These are phyloP conservation scores for Pichia kudriavzevii DNA, from an alignment of 1,139 yeast species.

Conservation along the genomic window DNA sequence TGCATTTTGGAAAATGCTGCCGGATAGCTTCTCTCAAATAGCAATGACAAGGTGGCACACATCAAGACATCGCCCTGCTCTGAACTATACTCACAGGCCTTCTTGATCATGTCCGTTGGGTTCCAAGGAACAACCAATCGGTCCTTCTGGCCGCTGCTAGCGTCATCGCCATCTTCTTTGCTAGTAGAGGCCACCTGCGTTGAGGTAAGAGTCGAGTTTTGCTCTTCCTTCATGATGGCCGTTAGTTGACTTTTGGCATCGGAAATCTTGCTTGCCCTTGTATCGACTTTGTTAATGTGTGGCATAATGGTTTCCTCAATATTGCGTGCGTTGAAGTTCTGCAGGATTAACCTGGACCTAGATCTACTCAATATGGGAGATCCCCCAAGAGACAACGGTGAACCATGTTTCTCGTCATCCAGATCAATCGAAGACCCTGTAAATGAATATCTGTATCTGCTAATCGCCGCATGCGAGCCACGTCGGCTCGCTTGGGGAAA, in stretches of 20 bases:
- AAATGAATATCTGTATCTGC: conserved; percentile 23
- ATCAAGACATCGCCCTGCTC: conserved; percentile 60
- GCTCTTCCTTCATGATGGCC: conserved; percentile 15
- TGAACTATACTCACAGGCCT: conserved; percentile 47
- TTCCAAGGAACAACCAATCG: conserved; percentile 37
- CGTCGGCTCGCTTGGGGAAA: too few relatives aligned
- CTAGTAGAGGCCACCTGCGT: background rate
- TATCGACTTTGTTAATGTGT: conserved; percentile 25
- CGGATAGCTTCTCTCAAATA: conserved; percentile 44
- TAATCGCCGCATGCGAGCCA: too few relatives aligned
- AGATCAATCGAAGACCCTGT: conserved; percentile 27
- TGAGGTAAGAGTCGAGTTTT: background rate
- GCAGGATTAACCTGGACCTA: conserved; percentile 14
- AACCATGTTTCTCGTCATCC: conserved; percentile 25
- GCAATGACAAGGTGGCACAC: conserved; percentile 51
- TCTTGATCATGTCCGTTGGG: conserved; percentile 35
- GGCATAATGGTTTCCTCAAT: conserved; percentile 3
- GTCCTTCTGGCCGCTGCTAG: conserved; percentile 1
- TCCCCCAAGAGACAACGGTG: conserved; percentile 18
- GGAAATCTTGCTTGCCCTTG: conserved; percentile 15
- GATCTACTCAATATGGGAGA: conserved; percentile 16
- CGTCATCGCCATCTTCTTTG: background rate
- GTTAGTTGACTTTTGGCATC: conserved; percentile 23
- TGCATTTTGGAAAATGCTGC: conserved; percentile 23
- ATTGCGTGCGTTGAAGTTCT: too few relatives aligned